Evolutionary conservation across 768 basidiomycete species (phyloP), one percentile per base, ranked within the genome.

Genomic region (Xanthoconium purpureum): DNA sequence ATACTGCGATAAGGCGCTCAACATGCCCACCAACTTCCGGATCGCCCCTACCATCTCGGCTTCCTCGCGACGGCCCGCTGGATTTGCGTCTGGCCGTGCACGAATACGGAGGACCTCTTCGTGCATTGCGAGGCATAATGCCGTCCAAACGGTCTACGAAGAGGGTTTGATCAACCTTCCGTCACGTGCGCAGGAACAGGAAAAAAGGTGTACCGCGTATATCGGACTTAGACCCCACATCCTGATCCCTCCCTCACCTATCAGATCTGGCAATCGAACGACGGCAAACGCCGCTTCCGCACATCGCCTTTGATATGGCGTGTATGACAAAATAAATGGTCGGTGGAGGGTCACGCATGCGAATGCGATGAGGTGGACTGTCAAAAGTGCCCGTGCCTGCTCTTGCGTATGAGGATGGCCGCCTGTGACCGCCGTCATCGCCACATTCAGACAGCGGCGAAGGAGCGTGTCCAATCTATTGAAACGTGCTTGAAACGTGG

Each of bases 381-480:
- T 56, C 50, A 61, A 49, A 0, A 65, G 46, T 10, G 52, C 43
- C 36, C 66, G 60, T 7, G 30, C 36, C 24, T 40, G 52, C 10
- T 18, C 37, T 3, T 15, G 50, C 12, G 8, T 17, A 17, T 49
- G 52, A 10, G 50, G 1, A 3, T 17, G 46, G 14, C n/a, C 36
- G 17, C 49, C 54, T 10, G 42, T 56, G 6, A 51, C 33, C 28
- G 53, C 18, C 7, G 47, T 24, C 36, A 67, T 50, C 35, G 54
- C 66, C 38, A 51, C 55, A 43, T 15, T 51, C 28, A 57, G 47
- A 39, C 55, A 66, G 2, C 64, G 63, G 6, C 78, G 77, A 37
- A 83, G 78, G 45, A 82, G 72, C 33, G 70, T 64, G 57, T 80
- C 78, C 52, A 83, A 66, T 3, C 75, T 76, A 40, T 71, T 72